These are phyloP conservation scores for Tuber umbilicatum DNA, from an alignment of 495 filamentous ascomycete species.

Conservation along the genomic window DNA sequence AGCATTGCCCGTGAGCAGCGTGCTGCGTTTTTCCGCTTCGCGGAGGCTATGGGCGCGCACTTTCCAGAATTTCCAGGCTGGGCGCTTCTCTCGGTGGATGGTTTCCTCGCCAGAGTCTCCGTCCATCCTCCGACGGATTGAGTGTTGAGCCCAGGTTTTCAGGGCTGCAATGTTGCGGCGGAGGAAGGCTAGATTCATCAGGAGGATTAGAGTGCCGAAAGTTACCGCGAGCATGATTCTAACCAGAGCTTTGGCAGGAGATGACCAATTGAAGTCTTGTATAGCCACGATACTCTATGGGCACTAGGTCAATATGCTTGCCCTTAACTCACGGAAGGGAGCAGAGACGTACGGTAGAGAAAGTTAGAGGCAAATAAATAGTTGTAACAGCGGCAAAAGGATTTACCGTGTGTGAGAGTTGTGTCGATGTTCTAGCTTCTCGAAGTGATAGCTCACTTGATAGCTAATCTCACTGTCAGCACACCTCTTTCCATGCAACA, in stretches of 20 bases:
- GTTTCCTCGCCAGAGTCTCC: background rate
- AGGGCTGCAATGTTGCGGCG: background rate
- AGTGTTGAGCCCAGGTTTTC: background rate
- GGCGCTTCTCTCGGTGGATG: background rate
- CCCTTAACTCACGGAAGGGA: background rate
- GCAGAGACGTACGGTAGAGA: background rate
- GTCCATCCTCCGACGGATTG: background rate
- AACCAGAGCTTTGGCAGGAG: background rate
- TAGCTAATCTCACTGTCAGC: background rate
- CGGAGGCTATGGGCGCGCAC: too few species aligned
- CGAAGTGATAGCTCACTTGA: background rate
- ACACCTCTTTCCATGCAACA: background rate
- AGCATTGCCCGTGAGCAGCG: background rate
- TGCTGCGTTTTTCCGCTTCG: too few species aligned
- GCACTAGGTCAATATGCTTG: background rate
- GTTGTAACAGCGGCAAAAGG: too few species aligned
- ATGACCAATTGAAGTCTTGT: background rate
- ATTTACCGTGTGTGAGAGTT: background rate
- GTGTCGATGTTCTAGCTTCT: slow-evolving; percentile 4
- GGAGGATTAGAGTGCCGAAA: background rate
- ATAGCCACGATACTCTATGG: too few species aligned
- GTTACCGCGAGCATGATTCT: background rate
- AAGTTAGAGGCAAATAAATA: too few species aligned
- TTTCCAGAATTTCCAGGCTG: background rate
- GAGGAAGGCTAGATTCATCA: background rate